phyloP scores from a whole-genome alignment of 1,284 basidiomycete species.

The Sphagnurus paluster region DNA sequence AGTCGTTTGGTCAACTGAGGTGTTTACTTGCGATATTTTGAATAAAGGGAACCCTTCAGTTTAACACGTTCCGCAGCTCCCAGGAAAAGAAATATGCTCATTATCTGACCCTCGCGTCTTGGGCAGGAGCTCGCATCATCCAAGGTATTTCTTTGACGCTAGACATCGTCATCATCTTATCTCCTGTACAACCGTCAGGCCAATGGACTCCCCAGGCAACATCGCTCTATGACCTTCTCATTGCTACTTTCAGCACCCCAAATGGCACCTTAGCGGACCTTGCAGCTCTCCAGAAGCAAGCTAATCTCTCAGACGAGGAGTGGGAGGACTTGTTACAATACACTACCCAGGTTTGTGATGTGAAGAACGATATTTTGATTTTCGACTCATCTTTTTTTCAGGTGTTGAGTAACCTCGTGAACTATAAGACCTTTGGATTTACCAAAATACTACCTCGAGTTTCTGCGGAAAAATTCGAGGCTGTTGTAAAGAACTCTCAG shows the following conservation, averaged over 20 bases:
- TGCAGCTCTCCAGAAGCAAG: slow-evolving; percentile 46
- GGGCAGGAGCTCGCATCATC: slow-evolving; percentile 82
- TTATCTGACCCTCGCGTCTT: slow-evolving; percentile 65
- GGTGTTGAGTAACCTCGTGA: slow-evolving; percentile 76
- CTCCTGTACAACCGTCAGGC: slow-evolving; percentile 21
- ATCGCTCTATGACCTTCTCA: slow-evolving; percentile 68
- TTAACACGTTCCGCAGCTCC: slow-evolving; percentile 38
- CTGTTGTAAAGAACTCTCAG: slow-evolving; percentile 58
- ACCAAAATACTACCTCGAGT: slow-evolving; percentile 82
- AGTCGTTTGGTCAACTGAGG: slow-evolving; percentile 70
- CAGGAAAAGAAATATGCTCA: slow-evolving; percentile 80
- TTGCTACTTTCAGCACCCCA: slow-evolving; percentile 62
- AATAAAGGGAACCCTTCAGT: background rate
- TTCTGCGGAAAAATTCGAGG: slow-evolving; percentile 57
- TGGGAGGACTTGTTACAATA: slow-evolving; percentile 75
- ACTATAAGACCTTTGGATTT: slow-evolving; percentile 80
- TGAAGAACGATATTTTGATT: background rate
- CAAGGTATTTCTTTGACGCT: slow-evolving; percentile 50
- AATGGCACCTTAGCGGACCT: slow-evolving; percentile 61
- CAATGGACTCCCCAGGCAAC: slow-evolving; percentile 72
- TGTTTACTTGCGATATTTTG: slow-evolving; percentile 27
- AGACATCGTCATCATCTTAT: slow-evolving; percentile 2
- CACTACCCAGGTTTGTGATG: slow-evolving; percentile 57
- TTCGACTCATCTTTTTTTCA: slow-evolving; percentile 26
- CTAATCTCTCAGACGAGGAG: slow-evolving; percentile 56